Evolutionary conservation across 2,329 filamentous ascomycete genomes (phyloP), one percentile per base, ranked within the genome.

Genomic region (Ramularia endophylla): DNA sequence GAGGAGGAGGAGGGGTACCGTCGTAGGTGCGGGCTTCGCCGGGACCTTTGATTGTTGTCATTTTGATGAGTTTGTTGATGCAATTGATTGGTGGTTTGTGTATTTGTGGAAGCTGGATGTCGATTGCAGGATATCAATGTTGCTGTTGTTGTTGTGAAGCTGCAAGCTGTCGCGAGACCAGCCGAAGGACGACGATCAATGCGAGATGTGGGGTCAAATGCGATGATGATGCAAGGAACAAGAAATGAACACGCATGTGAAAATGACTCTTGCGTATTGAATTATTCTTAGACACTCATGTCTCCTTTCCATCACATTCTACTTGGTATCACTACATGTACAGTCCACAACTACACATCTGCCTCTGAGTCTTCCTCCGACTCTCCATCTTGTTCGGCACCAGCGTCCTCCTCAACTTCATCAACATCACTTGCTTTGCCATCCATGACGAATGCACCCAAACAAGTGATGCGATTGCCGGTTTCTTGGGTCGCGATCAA

Each of bases 391-490:
- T 39, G 18, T 9, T 43, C 47, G 12, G 50, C 47, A 17, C 48
- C 47, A 1, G 30, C 43, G 22, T 48, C 47, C 1, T 38, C 38
- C 8, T 51, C 51, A 15, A 48, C 44, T 3, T 43, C 38, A 18
- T 47, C 42, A 8, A 34, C 51, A 31, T 48, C 47, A 16, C 32
- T 51, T 30, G 40, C 45, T 35, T 55, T 52, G 11, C 56, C 60
- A 41, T 62, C 59, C 87, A 97, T 94, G 49, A 86, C 70, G 68
- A 94, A 97, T 16, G 83, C 83, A 54, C 80, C 81, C 56, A 97
- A 60, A 61, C 92, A 97, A 27, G 89, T 97, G 52, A 97, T 88
- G 42, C 92, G 74, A 61, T 90, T 89, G 33, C 83, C 81, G 16
- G 89, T 95, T 64, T 89, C 83, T 57, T 92, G 92, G 22, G 77